phyloP scores from a whole-genome alignment of 768 basidiomycete genomes.

The Solioccasus polychromus region DNA sequence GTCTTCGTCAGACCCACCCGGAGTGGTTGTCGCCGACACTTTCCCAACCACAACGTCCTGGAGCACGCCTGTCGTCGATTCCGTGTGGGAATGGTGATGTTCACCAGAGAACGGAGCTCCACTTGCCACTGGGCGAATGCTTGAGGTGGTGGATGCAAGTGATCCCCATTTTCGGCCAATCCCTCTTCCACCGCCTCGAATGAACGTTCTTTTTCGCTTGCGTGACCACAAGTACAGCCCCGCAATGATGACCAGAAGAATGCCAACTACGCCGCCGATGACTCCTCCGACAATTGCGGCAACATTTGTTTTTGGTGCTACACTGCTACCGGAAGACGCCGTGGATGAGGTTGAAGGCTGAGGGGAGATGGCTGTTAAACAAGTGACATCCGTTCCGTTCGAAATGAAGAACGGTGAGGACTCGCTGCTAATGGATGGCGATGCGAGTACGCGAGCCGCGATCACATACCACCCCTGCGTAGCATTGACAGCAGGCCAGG shows the following conservation, averaged over 20 bases:
- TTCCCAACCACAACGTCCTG: conserved; percentile 13
- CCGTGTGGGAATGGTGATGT: conserved; percentile 21
- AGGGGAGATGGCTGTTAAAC: conserved; percentile 22
- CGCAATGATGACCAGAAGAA: conserved; percentile 32
- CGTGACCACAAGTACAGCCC: conserved; percentile 32
- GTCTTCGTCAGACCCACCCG: conserved; percentile 24
- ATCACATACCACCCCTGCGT: conserved; percentile 48
- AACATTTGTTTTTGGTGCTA: conserved; percentile 31
- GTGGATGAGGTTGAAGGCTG: conserved; percentile 18
- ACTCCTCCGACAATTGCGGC: conserved; percentile 53
- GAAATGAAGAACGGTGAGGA: conserved; percentile 36
- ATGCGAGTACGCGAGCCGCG: conserved; percentile 15
- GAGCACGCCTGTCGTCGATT: conserved; percentile 19
- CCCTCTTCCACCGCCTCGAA: conserved; percentile 26
- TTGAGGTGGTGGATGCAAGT: conserved; percentile 22
- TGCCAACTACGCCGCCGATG: conserved; percentile 41
- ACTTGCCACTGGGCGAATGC: conserved; percentile 4
- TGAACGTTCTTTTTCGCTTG: conserved; percentile 14
- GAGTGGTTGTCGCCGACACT: conserved; percentile 13
- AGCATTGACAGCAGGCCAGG: conserved; percentile 47
- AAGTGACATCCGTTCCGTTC: conserved; percentile 36
- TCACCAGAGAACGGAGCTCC: background rate
- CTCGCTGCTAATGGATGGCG: background rate
- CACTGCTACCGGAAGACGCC: conserved; percentile 4
- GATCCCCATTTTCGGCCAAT: conserved; percentile 29